Evolutionary conservation across 2,329 filamentous ascomycete genomes (phyloP).

Genomic region (Pyrenophora graminea): DNA sequence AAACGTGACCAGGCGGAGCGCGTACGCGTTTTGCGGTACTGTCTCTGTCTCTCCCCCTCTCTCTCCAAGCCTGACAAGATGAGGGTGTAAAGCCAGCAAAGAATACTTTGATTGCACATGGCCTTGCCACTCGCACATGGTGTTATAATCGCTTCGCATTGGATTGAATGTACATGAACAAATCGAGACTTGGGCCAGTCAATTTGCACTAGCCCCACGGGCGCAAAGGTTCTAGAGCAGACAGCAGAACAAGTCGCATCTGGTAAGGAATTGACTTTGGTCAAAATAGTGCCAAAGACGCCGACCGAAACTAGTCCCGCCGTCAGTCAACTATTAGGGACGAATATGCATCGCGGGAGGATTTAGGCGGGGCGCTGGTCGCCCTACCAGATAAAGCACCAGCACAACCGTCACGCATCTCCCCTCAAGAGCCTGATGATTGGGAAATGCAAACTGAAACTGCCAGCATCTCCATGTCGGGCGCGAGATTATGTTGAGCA

Average conservation of each 20-base stretch:
- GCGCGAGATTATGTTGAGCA: too few species aligned
- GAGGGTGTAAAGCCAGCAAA: neutral
- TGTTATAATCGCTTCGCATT: neutral
- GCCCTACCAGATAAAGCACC: constrained; percentile 1
- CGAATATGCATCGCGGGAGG: neutral
- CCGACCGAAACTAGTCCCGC: constrained; percentile 7
- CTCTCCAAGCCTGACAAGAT: neutral
- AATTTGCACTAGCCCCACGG: constrained; percentile 7
- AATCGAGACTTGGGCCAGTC: constrained; percentile 4
- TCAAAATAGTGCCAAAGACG: neutral
- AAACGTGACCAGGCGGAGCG: constrained; percentile 27
- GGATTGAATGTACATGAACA: neutral
- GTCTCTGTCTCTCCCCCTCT: neutral
- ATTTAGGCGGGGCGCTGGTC: constrained; percentile 8
- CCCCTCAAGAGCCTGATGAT: too few species aligned
- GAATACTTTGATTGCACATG: too few species aligned
- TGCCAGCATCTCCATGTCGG: too few species aligned
- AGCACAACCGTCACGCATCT: neutral
- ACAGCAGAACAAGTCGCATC: neutral
- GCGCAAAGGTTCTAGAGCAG: neutral
- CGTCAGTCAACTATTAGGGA: neutral
- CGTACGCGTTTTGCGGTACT: constrained; percentile 15
- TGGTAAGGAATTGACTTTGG: neutral
- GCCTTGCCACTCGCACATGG: neutral
- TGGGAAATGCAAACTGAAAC: too few species aligned